Percentiles rank a stretch among this genome's conserved stretches.
phyloP scores from a whole-genome alignment of 2,329 filamentous ascomycete genomes.

The Xylariomycetidae sp. region DNA sequence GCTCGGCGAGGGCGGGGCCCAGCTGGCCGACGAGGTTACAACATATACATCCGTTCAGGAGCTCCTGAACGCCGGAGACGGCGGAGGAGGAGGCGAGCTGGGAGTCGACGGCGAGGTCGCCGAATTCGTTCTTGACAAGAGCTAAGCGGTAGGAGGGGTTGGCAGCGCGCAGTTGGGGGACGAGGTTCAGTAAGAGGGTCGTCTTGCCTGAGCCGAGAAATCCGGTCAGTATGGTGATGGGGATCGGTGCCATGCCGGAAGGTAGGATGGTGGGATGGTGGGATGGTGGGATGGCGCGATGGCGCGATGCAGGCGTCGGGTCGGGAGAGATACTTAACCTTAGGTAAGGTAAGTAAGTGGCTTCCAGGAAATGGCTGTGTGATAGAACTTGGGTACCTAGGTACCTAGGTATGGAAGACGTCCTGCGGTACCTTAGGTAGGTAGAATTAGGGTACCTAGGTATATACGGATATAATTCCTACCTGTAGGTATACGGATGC shows the following conservation, averaged over 20 bases:
- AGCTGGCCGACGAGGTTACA: constrained; percentile 96
- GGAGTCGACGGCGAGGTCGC: constrained; percentile 88
- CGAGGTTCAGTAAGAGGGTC: constrained; percentile 87
- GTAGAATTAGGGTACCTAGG: too few relatives aligned
- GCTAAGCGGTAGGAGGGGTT: constrained; percentile 79
- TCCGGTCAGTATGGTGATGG: constrained; percentile 91
- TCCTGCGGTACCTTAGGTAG: too few relatives aligned
- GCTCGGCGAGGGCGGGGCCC: constrained; percentile 70
- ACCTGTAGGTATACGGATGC: too few relatives aligned
- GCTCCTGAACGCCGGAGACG: constrained; percentile 84
- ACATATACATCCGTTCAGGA: constrained; percentile 97
- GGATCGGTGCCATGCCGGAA: constrained; percentile 61
- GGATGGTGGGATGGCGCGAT: too few relatives aligned
- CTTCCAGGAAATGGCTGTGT: too few relatives aligned
- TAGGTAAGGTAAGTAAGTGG: too few relatives aligned
- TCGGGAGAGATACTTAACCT: too few relatives aligned
- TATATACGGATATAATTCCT: too few relatives aligned
- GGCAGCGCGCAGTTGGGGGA: constrained; percentile 77
- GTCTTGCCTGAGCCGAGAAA: constrained; percentile 97
- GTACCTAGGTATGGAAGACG: too few relatives aligned
- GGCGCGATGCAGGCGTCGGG: too few relatives aligned
- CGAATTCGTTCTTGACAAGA: constrained; percentile 97
- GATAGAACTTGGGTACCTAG: too few relatives aligned
- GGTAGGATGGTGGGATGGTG: background rate
- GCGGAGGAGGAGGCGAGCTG: constrained; percentile 79